Conservation (phyloP, 306 rosid species). For the Trifolium pratense region DNA sequence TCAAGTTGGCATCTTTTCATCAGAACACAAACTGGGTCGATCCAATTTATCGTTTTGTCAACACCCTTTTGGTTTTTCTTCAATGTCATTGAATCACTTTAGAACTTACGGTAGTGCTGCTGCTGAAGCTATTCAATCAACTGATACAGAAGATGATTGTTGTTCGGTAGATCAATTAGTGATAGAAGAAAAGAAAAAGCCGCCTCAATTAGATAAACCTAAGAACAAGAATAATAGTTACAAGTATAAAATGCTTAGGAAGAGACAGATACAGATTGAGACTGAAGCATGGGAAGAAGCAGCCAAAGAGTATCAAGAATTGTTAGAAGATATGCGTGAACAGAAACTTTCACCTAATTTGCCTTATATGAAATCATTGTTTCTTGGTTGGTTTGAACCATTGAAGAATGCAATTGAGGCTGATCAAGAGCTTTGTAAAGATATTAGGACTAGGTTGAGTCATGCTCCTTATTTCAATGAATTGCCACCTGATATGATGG, state of each 20-base stretch:
- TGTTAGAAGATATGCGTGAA: conserved; percentile 79
- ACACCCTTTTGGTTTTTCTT: conserved; percentile 40
- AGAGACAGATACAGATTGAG: conserved; percentile 78
- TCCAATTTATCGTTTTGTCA: conserved; percentile 42
- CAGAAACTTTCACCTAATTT: conserved; percentile 92
- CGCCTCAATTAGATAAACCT: conserved; percentile 45
- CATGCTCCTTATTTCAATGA: conserved; percentile 64
- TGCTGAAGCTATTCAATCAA: conserved; percentile 73
- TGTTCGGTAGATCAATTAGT: conserved; percentile 54
- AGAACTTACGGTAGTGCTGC: conserved; percentile 61
- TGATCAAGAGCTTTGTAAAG: conserved; percentile 56
- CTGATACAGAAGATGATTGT: conserved; percentile 68
- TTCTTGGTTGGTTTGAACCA: conserved; percentile 97
- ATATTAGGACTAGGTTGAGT: conserved; percentile 23
- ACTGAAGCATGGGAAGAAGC: conserved; percentile 97
- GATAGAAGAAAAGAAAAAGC: conserved; percentile 36
- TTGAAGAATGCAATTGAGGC: conserved; percentile 63
- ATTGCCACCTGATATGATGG: conserved; percentile 83
- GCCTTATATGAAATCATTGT: conserved; percentile 85
- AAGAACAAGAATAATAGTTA: conserved; percentile 39
- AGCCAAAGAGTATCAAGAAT: conserved; percentile 81
- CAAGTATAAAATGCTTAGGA: conserved; percentile 57
- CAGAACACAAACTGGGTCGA: conserved; percentile 42
- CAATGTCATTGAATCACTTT: conserved; percentile 4
- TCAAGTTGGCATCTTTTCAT: conserved; percentile 29